Base-by-base conservation (phyloP, 192 early-diverging fungal genomes). In the Coemansia sp. region DNA sequence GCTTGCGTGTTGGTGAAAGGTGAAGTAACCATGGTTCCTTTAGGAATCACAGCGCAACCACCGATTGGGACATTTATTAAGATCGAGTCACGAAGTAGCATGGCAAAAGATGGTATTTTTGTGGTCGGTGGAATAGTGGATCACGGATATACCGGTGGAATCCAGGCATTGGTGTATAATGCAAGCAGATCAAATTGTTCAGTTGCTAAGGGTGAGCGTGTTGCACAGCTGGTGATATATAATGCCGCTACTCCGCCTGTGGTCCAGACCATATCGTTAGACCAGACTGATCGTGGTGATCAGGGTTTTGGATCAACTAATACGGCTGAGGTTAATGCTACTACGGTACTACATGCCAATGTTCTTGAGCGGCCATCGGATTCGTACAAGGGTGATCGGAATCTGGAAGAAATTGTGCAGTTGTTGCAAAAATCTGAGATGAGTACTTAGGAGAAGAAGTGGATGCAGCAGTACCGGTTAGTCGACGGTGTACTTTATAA, bases 121-220 rank as follows among this genome's bases (percentile, higher is more conserved):
- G 51, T 62, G 0, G 10, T 62, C 1, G 28, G 23, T 0, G 32
- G 61, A 4, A 16, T 62, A n/a, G 32, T 62, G 4, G 49, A 62
- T 34, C 0, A 18, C 1, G 27, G 27, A 30, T 54, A 41, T 14
- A 27, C 28, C 1, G 28, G 61, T 14, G 49, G 25, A 16, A 34
- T 62, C 6, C 26, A 41, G 21, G 49, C 23, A 21, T 54, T 54
- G 31, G 28, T 54, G 32, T 62, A 53, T 8, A 53, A 62, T 14
- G 27, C 16, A 1, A n/a, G 61, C 21, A n/a, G 7, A 4, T 31
- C 8, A 19, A 7, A 21, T 14, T 22, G 32, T 9, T 18, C 7
- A 0, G 34, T 53, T 54, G 9, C 1, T 22, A 28, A 8, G 12
- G 51, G 32, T 1, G 23, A 53, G 6, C 28, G 10, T 2, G 32